phyloP scores from a whole-genome alignment of 192 early-diverging fungal genomes.

The Coemansia sp. region DNA sequence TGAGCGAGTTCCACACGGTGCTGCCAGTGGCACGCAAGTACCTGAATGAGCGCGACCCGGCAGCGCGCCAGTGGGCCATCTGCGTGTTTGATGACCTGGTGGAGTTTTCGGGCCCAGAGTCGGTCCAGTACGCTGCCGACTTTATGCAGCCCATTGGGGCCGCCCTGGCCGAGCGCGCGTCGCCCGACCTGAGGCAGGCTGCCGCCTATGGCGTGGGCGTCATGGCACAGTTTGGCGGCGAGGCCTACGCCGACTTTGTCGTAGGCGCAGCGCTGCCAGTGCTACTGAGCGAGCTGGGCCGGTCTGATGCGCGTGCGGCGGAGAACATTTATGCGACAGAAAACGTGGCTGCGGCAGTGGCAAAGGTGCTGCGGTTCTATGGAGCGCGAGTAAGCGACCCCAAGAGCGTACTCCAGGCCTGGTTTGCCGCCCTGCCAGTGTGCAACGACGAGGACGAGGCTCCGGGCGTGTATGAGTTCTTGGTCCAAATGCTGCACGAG shows the following conservation, averaged over 20 bases:
- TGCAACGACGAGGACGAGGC: conserved; percentile 88
- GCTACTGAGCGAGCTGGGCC: conserved; percentile 73
- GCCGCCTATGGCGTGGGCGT: conserved; percentile 93
- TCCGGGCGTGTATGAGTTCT: conserved; percentile 70
- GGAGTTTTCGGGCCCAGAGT: conserved; percentile 78
- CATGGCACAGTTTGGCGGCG: conserved; percentile 87
- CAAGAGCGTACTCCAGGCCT: conserved; percentile 63
- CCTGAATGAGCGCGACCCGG: conserved; percentile 65
- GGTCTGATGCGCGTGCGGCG: conserved; percentile 61
- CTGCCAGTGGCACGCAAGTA: conserved; percentile 71
- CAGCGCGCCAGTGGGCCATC: conserved; percentile 86
- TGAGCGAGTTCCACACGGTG: conserved; percentile 80
- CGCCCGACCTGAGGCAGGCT: conserved; percentile 85
- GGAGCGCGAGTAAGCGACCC: conserved; percentile 60
- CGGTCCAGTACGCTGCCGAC: conserved; percentile 68
- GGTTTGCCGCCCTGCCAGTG: conserved; percentile 83
- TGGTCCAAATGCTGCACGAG: conserved; percentile 66
- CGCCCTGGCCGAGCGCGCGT: conserved; percentile 40
- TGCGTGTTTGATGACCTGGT: conserved; percentile 92
- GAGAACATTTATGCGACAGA: conserved; percentile 89
- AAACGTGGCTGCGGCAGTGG: conserved; percentile 89
- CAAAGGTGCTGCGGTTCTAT: conserved; percentile 81
- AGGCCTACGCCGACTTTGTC: conserved; percentile 73
- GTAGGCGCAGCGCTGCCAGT: conserved; percentile 67
- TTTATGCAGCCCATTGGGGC: conserved; percentile 36